Evolutionary conservation across 1,284 basidiomycete genomes (phyloP).

Genomic region (Boletus nobilissimus): DNA sequence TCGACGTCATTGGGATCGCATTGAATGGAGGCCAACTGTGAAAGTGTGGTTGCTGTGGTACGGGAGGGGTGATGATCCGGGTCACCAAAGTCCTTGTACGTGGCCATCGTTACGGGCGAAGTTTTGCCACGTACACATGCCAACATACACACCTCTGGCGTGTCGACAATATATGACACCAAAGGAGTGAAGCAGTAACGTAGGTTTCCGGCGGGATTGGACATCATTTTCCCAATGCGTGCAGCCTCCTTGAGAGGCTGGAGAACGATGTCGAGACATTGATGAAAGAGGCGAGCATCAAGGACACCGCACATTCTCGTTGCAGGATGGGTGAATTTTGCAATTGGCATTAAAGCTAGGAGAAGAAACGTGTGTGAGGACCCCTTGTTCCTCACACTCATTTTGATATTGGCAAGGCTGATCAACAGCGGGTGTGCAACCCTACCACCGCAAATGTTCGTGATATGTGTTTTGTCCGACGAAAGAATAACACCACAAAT

Average conservation of each 20-base stretch:
- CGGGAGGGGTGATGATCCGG: slow-evolving; percentile 35
- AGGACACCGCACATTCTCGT: not conserved
- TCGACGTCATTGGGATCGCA: not conserved
- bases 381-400: too few relatives aligned
- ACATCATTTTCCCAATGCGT: slow-evolving; percentile 40
- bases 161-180: slow-evolving; percentile 17
- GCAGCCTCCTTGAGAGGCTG: slow-evolving; percentile 46
- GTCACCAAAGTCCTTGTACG: slow-evolving; percentile 14
- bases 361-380: too few relatives aligned
- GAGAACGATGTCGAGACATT: slow-evolving; percentile 45
- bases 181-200: slow-evolving; percentile 18
- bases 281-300: slow-evolving; percentile 41
- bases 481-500: too few relatives aligned
- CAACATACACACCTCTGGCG: slow-evolving; percentile 18
- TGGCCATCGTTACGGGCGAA: slow-evolving; percentile 17
- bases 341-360: slow-evolving; percentile 38
- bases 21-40: not conserved
- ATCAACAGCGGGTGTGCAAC: too few relatives aligned
- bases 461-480: too few relatives aligned
- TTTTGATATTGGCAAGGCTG: too few relatives aligned
- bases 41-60: slow-evolving; percentile 1
- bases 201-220: slow-evolving; percentile 38
- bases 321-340: slow-evolving; percentile 33
- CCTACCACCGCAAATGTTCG: too few relatives aligned
- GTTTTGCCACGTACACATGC: slow-evolving; percentile 1